These are phyloP conservation scores for Asterochloris sp. DNA, from an alignment of 139 green algal species.

Conservation along the genomic window DNA sequence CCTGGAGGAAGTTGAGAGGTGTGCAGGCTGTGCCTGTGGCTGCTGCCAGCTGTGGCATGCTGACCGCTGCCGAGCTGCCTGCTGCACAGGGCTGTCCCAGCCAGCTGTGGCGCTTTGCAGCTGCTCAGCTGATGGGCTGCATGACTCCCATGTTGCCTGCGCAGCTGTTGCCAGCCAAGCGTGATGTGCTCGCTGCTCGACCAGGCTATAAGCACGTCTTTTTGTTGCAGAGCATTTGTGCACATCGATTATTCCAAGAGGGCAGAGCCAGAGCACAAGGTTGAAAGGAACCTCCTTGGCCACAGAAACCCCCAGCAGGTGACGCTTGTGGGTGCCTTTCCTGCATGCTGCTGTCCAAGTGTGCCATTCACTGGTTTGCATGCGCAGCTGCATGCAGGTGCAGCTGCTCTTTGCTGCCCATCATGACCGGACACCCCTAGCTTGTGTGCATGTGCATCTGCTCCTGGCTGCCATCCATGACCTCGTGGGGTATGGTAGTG, in stretches of 20 bases:
- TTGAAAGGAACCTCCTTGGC: conserved; percentile 15
- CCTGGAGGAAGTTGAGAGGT: conserved; percentile 62
- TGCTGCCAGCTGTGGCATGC: no score
- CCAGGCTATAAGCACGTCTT: neutral
- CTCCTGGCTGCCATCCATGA: no score
- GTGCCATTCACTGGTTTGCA: no score
- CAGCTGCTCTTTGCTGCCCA: no score
- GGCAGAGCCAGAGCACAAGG: conserved; percentile 49
- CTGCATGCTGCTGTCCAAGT: no score
- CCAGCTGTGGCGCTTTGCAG: neutral
- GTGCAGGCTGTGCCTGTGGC: no score
- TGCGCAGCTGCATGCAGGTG: no score
- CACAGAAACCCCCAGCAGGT: neutral
- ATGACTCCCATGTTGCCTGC: neutral
- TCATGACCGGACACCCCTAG: no score
- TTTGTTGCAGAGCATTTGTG: conserved; percentile 49
- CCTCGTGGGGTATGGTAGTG: no score
- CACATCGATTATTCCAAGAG: conserved; percentile 68
- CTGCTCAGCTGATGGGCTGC: neutral
- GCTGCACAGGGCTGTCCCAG: neutral
- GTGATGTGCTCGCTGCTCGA: neutral
- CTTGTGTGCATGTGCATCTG: no score
- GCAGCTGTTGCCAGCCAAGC: neutral
- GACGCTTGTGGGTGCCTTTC: no score
- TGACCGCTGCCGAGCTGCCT: no score